Base-by-base conservation (phyloP, 495 filamentous ascomycete genomes). In the Darksidea phi region DNA sequence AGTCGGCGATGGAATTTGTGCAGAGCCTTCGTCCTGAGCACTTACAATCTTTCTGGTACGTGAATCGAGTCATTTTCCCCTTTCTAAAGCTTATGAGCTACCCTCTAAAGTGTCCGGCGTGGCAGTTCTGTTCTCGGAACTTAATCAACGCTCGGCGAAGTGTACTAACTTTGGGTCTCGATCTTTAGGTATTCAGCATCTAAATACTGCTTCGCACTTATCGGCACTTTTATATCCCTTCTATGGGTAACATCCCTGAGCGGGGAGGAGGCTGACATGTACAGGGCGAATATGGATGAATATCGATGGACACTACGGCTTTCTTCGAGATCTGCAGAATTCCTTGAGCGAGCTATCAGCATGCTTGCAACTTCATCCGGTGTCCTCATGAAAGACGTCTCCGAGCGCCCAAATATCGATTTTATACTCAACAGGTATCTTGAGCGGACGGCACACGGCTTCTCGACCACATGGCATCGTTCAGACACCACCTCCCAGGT, bases 1-100 rank as follows among this genome's bases (percentile, higher is more conserved):
- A 85, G 56, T 88, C 86, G 7, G 86, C 87, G 50, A 88, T 91
- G 84, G 86, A 87, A 59, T 89, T 91, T 70, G 85, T 91, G 38
- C 88, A 88, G 71, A 79, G 85, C 13, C 79, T 91, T 47, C 86
- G 84, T 28, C 83, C 86, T 3, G 80, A 85, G 25, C 87, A 91
- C 60, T 78, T 89, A 25, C 83, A 84, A 47, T 78, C 85, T 0
- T 91, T 90, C 72, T 91, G 88, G 69, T 32, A 32, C 28, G 28
- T n/a, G n/a, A n/a, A n/a, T n/a, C n/a, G n/a, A n/a, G n/a, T n/a
- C n/a, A n/a, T n/a, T n/a, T n/a, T n/a, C n/a, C n/a, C n/a, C n/a
- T n/a, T n/a, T n/a, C n/a, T n/a, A n/a, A 32, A 32, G 3, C 28
- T 4, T 32, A 3, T 10, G 10, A 32, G 28, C 28, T 32, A 32